A percentile compares a stretch with the other conserved stretches of the same genome.
These are phyloP conservation scores for Rosa multiflora DNA, from an alignment of 306 rosid species.

Conservation along the genomic window DNA sequence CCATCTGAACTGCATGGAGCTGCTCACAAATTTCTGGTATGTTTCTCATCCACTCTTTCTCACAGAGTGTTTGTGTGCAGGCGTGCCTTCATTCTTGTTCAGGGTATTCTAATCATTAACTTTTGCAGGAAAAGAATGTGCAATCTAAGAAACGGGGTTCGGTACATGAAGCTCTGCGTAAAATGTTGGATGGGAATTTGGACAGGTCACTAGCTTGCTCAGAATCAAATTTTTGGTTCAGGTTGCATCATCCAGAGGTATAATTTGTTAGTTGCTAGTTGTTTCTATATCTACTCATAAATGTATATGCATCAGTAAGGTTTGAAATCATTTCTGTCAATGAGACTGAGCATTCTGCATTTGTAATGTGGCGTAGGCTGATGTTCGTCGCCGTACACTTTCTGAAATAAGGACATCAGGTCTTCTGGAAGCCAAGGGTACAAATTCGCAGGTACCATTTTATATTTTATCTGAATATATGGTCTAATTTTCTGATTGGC, in stretches of 20 bases:
- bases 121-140: slow-evolving; percentile 49
- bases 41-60: slow-evolving; percentile 4
- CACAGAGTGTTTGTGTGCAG: not conserved
- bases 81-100: slow-evolving; percentile 15
- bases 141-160: slow-evolving; percentile 59
- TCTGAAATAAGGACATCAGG: slow-evolving; percentile 52
- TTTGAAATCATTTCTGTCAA: slow-evolving; percentile 6
- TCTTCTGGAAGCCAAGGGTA: slow-evolving; percentile 41
- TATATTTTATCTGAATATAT: not conserved
- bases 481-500: not conserved
- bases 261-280: not conserved
- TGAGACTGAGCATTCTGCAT: slow-evolving; percentile 5
- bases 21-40: slow-evolving; percentile 66
- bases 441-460: slow-evolving; percentile 59
- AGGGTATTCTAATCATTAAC: slow-evolving; percentile 21
- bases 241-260: slow-evolving; percentile 89
- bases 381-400: slow-evolving; percentile 62
- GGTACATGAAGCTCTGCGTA: slow-evolving; percentile 49
- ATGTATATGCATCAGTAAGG: slow-evolving; percentile 21
- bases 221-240: slow-evolving; percentile 74
- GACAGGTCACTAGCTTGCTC: slow-evolving; percentile 47
- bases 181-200: slow-evolving; percentile 62
- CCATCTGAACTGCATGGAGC: slow-evolving; percentile 78
- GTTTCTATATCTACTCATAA: slow-evolving; percentile 11
- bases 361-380: slow-evolving; percentile 58